These are phyloP conservation scores for Trematosphaeria pertusa DNA, from an alignment of 2,329 filamentous ascomycete genomes.

Conservation along the genomic window DNA sequence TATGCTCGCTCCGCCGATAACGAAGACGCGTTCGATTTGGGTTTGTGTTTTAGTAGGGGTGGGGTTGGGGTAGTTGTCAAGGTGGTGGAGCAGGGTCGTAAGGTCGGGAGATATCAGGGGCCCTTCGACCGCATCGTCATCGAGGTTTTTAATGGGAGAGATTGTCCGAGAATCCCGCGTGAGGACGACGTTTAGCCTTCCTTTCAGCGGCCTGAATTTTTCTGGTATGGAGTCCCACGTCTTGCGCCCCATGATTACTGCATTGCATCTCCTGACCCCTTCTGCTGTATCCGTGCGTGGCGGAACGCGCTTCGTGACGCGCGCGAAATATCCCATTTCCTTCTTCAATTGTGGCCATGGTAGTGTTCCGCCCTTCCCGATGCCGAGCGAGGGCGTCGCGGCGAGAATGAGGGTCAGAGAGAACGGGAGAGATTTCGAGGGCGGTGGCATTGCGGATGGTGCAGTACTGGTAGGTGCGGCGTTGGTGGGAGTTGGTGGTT, in stretches of 20 bases:
- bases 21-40: conserved; percentile 62
- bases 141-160: too few species aligned
- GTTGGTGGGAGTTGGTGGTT: neutral
- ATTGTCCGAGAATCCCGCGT: too few species aligned
- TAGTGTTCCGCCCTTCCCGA: conserved; percentile 77
- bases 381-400: conserved; percentile 89
- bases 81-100: too few species aligned
- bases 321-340: conserved; percentile 95
- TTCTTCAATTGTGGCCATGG: conserved; percentile 89
- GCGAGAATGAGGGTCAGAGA: conserved; percentile 90
- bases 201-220: conserved; percentile 78
- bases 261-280: conserved; percentile 50
- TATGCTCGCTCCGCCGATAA: conserved; percentile 90
- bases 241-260: conserved; percentile 96
- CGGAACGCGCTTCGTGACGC: conserved; percentile 77
- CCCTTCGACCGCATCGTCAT: conserved; percentile 26
- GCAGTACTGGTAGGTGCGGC: conserved; percentile 5
- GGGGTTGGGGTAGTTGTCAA: too few species aligned
- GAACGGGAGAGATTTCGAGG: conserved; percentile 34
- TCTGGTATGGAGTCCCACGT: conserved; percentile 92
- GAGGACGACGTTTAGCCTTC: conserved; percentile 82
- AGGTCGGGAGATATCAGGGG: too few species aligned
- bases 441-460: conserved; percentile 26
- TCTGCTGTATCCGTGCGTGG: conserved; percentile 10
- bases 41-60: too few species aligned